Percentiles rank a stretch among this genome's conserved stretches.
phyloP scores from a whole-genome alignment of 2,329 filamentous ascomycete genomes.

The Tolypocladium ovalisporum region DNA sequence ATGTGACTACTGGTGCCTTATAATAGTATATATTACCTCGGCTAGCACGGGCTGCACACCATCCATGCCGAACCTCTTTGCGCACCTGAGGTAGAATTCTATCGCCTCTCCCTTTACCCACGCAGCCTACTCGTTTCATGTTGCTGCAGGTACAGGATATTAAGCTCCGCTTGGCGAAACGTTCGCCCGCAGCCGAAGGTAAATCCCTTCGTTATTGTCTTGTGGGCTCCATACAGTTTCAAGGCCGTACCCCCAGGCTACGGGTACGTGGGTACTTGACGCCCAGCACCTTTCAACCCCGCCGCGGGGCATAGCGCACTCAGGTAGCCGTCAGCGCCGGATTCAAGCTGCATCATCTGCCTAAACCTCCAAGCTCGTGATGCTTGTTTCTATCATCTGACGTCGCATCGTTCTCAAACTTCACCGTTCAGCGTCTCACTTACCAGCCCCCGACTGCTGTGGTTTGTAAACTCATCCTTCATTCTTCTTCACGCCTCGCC shows the following conservation, averaged over 20 bases:
- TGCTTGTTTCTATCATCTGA: slow-evolving; percentile 12
- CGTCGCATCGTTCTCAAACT: neutral
- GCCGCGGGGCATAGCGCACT: slow-evolving; percentile 11
- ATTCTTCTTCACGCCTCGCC: neutral
- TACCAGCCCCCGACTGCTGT: neutral
- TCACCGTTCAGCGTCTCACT: neutral
- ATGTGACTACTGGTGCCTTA: neutral
- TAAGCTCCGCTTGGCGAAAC: neutral
- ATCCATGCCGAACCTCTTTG: too few relatives aligned
- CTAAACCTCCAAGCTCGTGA: slow-evolving; percentile 9
- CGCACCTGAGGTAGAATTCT: neutral
- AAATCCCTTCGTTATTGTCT: neutral
- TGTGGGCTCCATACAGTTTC: neutral
- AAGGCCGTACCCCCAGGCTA: neutral
- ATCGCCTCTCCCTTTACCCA: neutral
- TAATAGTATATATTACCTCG: neutral
- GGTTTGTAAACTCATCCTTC: neutral
- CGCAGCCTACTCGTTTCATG: neutral
- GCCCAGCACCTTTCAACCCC: slow-evolving; percentile 4
- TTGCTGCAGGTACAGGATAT: too few relatives aligned
- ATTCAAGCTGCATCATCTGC: slow-evolving; percentile 7
- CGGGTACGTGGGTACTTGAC: neutral
- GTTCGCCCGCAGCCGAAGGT: neutral
- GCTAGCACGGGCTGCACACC: too few relatives aligned
- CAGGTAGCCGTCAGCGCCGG: neutral